Percentiles rank a stretch among this genome's conserved stretches.
phyloP scores from a whole-genome alignment of 805 yeast species.

The Ogataea salicorniae region DNA sequence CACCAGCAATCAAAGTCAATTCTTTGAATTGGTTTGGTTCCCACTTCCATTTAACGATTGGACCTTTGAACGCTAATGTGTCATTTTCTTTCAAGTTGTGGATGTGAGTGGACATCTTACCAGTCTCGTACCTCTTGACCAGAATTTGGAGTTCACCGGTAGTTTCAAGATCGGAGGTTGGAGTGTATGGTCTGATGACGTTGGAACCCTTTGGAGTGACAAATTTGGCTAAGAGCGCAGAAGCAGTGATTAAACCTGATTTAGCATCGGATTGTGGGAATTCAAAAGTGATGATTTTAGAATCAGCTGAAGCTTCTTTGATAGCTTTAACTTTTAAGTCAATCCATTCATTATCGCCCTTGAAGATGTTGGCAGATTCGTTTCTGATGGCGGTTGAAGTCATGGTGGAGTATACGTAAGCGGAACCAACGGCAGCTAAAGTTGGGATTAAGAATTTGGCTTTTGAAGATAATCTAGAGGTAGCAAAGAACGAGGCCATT shows the following conservation, averaged over 20 bases:
- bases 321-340: slow-evolving; percentile 53
- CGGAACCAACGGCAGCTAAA: slow-evolving; percentile 40
- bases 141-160: slow-evolving; percentile 76
- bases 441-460: slow-evolving; percentile 19
- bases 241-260: slow-evolving; percentile 76
- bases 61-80: slow-evolving; percentile 88
- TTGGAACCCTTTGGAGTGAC: slow-evolving; percentile 78
- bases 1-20: slow-evolving; percentile 88
- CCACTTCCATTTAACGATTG: slow-evolving; percentile 88
- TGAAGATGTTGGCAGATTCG: slow-evolving; percentile 43
- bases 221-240: slow-evolving; percentile 74
- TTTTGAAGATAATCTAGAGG: slow-evolving; percentile 7
- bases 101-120: slow-evolving; percentile 77
- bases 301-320: slow-evolving; percentile 50
- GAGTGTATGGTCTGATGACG: slow-evolving; percentile 89
- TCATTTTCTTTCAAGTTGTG: slow-evolving; percentile 70
- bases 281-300: slow-evolving; percentile 66
- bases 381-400: slow-evolving; percentile 17
- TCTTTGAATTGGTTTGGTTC: slow-evolving; percentile 76
- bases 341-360: slow-evolving; percentile 64
- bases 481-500: slow-evolving; percentile 1
- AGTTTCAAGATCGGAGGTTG: slow-evolving; percentile 63
- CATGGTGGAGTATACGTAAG: slow-evolving; percentile 32
- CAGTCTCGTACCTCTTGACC: slow-evolving; percentile 85
- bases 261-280: slow-evolving; percentile 61